Base-by-base conservation (phyloP, 2,329 filamentous ascomycete species). In the Alternaria hordeiaustralica region DNA sequence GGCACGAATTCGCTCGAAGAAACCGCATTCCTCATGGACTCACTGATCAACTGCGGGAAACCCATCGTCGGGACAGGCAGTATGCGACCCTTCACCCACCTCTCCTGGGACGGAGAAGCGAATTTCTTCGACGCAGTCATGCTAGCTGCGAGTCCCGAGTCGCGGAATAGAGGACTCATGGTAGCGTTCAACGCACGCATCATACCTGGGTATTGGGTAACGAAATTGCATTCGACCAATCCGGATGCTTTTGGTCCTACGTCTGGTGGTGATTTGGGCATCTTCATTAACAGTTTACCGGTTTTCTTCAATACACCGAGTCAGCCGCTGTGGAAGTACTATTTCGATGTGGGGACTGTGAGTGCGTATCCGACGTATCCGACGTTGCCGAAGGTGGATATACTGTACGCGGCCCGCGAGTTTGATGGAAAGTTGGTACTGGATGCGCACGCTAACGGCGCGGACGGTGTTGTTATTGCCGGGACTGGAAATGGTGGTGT, bases 1-100 rank as follows among this genome's bases (percentile, higher is more conserved):
- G 73, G 73, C 12, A 76, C 73, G 0, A 76, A 76, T 26, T 74
- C 73, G 0, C 66, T 76, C 28, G 74, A 75, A 49, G 74, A 76
- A 57, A 76, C 74, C 0, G 72, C 67, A 1, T 75, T 76, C 43
- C 67, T 75, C 6, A 61, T 77, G 50, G 73, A 76, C 54, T 63
- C 64, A 15, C 66, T 75, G 0, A 47, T 76, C 3, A 76, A 75
- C 23, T 75, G 74, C 58, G 70, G 66, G 2, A 77, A 76, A 43
- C 72, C 74, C 0, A 64, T 77, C 5, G 73, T 77, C 1, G 74
- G 60, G 3, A 61, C 70, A 1, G 73, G 74, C 0, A 56, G 70
- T 6, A 76, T 75, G 73, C 68, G 74, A 2, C 74, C 74, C 0
- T 75, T 62, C 25, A 73, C 74, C 0, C 67, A 75, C 56, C 36